Evolutionary conservation across 169 alveolate genomes (phyloP).

Genomic region (Babesia ovata): DNA sequence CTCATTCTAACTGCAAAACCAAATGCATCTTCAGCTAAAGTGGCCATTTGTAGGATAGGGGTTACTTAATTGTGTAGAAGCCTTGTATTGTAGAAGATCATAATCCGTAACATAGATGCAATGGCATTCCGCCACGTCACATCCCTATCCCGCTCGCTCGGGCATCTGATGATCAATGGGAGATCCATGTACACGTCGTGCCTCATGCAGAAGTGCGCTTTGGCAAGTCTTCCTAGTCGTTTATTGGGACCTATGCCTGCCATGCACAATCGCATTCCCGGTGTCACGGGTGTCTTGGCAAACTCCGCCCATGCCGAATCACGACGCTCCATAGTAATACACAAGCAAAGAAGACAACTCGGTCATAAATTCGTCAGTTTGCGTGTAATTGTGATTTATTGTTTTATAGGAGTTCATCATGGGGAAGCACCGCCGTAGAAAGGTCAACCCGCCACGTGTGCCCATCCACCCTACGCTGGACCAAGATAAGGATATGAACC

Average conservation of each 20-base stretch:
- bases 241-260: no score
- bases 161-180: neutral
- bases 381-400: neutral
- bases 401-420: conserved; percentile 74
- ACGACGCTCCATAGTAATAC: conserved; percentile 41
- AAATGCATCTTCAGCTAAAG: no score
- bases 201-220: neutral
- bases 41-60: no score
- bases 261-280: no score
- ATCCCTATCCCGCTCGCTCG: neutral
- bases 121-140: neutral
- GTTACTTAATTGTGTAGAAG: no score
- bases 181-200: neutral
- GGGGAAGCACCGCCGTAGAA: conserved; percentile 81
- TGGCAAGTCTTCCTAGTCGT: neutral
- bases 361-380: conserved; percentile 65
- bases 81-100: no score
- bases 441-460: conserved; percentile 79
- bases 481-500: conserved; percentile 73
- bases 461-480: conserved; percentile 84
- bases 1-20: no score
- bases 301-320: neutral
- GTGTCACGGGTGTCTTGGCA: neutral
- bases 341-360: conserved; percentile 63
- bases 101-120: neutral